These are phyloP conservation scores for Verticillium isaacii DNA, from an alignment of 2,329 filamentous ascomycete genomes.

Conservation along the genomic window DNA sequence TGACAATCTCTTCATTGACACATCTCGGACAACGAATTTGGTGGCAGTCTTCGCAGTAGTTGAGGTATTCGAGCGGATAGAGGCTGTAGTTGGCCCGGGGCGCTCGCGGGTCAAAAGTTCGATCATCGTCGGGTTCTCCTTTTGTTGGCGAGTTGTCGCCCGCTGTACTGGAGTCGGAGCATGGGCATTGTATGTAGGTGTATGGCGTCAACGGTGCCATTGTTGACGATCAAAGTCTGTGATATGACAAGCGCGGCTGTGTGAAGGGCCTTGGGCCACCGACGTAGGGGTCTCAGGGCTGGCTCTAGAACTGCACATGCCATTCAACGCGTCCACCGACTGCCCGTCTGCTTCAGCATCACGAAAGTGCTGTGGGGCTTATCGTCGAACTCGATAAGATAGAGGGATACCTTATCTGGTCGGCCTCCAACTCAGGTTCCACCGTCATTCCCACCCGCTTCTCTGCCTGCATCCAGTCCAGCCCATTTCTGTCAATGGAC, in stretches of 20 bases:
- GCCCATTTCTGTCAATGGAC: no score
- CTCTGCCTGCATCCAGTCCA: not conserved
- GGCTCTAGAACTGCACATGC: not conserved
- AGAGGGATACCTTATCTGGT: not conserved
- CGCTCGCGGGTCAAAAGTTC: conserved; percentile 80
- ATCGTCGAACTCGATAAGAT: not conserved
- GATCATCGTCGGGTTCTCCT: conserved; percentile 58
- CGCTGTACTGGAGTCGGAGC: conserved; percentile 40
- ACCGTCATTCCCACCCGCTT: not conserved
- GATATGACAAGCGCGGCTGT: not conserved
- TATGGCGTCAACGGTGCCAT: conserved; percentile 55
- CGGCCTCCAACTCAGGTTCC: not conserved
- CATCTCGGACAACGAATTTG: conserved; percentile 92
- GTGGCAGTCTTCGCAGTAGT: conserved; percentile 97
- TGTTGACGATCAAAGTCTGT: not conserved
- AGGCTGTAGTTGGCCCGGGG: conserved; percentile 86
- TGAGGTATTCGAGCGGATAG: conserved; percentile 85
- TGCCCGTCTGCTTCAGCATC: not conserved
- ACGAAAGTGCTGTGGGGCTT: not conserved
- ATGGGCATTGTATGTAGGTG: conserved; percentile 64
- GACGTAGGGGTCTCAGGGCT: not conserved
- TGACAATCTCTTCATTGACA: conserved; percentile 87
- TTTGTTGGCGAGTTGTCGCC: conserved; percentile 22
- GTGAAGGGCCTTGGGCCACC: not conserved
- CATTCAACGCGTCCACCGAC: not conserved